Conservation (phyloP, 2,329 filamentous ascomycete genomes). For the Pyricularia pennisetigena region DNA sequence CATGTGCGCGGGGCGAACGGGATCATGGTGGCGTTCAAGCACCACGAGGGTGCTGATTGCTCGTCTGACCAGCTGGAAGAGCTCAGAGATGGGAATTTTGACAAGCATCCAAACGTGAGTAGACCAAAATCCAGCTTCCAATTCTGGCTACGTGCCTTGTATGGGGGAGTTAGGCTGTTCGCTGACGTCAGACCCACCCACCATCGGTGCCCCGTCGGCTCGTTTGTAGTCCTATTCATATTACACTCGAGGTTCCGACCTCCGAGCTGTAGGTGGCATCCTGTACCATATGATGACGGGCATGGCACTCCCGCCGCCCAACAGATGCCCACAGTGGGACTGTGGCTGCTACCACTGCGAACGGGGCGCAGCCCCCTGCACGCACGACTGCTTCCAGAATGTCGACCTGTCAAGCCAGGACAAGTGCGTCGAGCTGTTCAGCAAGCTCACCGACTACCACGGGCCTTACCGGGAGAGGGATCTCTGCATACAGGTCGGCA, state of each 20-base stretch:
- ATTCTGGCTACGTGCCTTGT: neutral
- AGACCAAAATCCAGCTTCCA: neutral
- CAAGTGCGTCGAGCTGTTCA: neutral
- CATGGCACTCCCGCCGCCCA: slow-evolving; percentile 14
- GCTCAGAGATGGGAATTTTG: neutral
- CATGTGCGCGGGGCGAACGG: slow-evolving; percentile 15
- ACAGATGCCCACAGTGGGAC: slow-evolving; percentile 17
- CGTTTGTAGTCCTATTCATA: too few species aligned
- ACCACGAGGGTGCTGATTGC: neutral
- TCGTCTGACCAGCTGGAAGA: neutral
- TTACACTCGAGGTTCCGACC: slow-evolving; percentile 27
- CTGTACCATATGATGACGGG: slow-evolving; percentile 33
- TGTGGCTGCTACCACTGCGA: slow-evolving; percentile 16
- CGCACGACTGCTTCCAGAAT: neutral
- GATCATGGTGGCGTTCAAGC: slow-evolving; percentile 15
- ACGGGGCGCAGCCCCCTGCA: neutral
- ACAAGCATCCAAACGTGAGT: neutral
- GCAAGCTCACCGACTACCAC: slow-evolving; percentile 9
- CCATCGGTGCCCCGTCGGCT: too few species aligned
- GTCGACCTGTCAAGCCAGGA: neutral
- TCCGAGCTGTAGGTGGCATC: slow-evolving; percentile 25
- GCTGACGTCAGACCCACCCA: neutral
- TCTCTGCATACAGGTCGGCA: slow-evolving; percentile 7
- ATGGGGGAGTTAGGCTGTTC: neutral
- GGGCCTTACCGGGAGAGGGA: slow-evolving; percentile 6